Percentiles rank a stretch among this genome's conserved stretches.
These are phyloP conservation scores for Tolypocladium cylindrosporum DNA, from an alignment of 2,329 filamentous ascomycete species.

Conservation along the genomic window DNA sequence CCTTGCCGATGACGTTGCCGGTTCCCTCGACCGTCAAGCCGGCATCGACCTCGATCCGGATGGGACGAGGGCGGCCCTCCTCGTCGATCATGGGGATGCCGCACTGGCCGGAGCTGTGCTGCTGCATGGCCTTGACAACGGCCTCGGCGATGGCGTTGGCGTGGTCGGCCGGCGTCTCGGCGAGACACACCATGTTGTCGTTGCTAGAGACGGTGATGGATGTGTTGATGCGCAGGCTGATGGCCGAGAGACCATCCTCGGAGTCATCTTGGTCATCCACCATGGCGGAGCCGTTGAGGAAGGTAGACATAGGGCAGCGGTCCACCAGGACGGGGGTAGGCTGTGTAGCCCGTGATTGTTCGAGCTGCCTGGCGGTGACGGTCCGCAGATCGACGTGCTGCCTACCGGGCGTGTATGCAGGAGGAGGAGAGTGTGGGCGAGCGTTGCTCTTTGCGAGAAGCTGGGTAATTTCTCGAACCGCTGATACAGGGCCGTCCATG, in stretches of 20 bases:
- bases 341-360: slow-evolving; percentile 4
- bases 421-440: slow-evolving; percentile 12
- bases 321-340: not conserved
- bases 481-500: not conserved
- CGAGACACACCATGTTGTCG: slow-evolving; percentile 38
- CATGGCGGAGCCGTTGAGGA: slow-evolving; percentile 1
- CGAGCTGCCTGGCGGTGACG: slow-evolving; percentile 9
- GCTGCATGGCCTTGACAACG: slow-evolving; percentile 33
- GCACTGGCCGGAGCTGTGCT: slow-evolving; percentile 26
- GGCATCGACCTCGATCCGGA: slow-evolving; percentile 33
- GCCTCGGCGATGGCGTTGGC: slow-evolving; percentile 33
- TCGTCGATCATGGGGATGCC: slow-evolving; percentile 37
- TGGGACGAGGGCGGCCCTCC: slow-evolving; percentile 29
- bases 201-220: slow-evolving; percentile 34
- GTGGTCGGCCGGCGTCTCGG: slow-evolving; percentile 25
- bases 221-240: slow-evolving; percentile 38
- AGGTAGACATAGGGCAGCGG: not conserved
- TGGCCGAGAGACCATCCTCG: slow-evolving; percentile 21
- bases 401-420: slow-evolving; percentile 17
- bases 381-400: slow-evolving; percentile 6
- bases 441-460: not conserved
- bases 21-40: slow-evolving; percentile 33
- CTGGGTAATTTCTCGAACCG: not conserved
- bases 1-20: slow-evolving; percentile 32
- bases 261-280: slow-evolving; percentile 10